Evolutionary conservation across 805 yeast genomes (phyloP).

Genomic region (Priceomyces medius): DNA sequence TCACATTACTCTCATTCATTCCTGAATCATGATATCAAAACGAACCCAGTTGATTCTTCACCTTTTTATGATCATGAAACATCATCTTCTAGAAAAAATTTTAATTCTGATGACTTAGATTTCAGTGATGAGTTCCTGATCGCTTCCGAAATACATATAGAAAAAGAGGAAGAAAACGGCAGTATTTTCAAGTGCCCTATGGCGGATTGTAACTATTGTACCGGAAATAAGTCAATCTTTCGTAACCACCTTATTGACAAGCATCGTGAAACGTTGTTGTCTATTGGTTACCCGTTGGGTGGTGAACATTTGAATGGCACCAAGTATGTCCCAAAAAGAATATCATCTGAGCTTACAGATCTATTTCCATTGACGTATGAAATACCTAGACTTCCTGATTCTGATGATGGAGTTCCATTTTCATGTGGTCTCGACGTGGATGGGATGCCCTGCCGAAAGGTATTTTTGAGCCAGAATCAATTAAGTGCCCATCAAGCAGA

Average conservation of each 20-base stretch:
- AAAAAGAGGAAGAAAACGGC: neutral
- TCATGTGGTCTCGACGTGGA: conserved; percentile 12
- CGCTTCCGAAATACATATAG: conserved; percentile 10
- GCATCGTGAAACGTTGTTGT: conserved; percentile 17
- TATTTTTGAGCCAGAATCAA: conserved; percentile 16
- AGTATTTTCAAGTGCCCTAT: conserved; percentile 25
- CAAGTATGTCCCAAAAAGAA: neutral
- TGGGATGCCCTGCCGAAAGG: conserved; percentile 14
- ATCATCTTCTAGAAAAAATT: neutral
- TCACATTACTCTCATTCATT: neutral
- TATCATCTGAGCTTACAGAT: neutral
- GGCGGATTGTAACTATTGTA: conserved; percentile 23
- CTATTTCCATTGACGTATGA: conserved; percentile 23
- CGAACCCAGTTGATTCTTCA: neutral
- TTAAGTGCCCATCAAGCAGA: conserved; percentile 17
- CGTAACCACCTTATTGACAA: conserved; percentile 23
- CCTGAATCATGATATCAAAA: neutral
- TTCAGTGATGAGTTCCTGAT: conserved; percentile 29
- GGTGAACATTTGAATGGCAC: neutral
- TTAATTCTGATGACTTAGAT: conserved; percentile 4
- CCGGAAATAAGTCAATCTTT: conserved; percentile 26
- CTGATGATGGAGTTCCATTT: conserved; percentile 18
- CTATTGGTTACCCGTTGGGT: conserved; percentile 27
- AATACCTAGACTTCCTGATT: conserved; percentile 22
- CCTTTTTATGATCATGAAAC: neutral